Conservation (phyloP, 257 asterid species). For the Solanum neorickii region DNA sequence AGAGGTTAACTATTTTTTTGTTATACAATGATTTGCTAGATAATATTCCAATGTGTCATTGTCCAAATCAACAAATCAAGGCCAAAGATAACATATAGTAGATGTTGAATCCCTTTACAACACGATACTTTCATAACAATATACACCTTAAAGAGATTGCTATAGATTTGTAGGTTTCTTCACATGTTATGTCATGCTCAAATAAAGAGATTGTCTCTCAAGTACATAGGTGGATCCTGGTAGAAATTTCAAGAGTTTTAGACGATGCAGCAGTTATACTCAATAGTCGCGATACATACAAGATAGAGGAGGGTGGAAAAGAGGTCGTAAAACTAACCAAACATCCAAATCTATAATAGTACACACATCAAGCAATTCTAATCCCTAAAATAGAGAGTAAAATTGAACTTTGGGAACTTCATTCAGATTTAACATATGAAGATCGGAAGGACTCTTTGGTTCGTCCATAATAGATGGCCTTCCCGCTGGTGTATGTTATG, state of each 20-base stretch:
- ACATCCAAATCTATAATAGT: not conserved
- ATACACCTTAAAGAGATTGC: not conserved
- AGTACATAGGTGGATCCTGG: not conserved
- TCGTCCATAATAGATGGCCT: constrained; percentile 43
- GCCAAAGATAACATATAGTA: not conserved
- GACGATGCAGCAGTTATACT: not conserved
- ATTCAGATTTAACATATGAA: constrained; percentile 22
- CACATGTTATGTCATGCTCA: not conserved
- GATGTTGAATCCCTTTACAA: not conserved
- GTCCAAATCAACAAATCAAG: not conserved
- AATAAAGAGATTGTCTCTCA: not conserved
- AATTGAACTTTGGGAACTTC: not conserved
- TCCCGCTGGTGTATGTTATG: constrained; percentile 31
- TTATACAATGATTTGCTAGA: not conserved
- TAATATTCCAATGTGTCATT: not conserved
- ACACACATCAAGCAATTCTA: not conserved
- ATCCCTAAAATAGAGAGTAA: not conserved
- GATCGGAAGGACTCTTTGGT: constrained; percentile 57
- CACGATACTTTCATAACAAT: not conserved
- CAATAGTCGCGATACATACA: not conserved
- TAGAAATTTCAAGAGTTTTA: not conserved
- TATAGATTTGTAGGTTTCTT: not conserved
- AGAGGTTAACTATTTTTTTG: not conserved
- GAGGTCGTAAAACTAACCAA: not conserved
- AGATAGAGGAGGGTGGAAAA: not conserved